Evolutionary conservation across 805 yeast species (phyloP), one percentile per base, ranked within the genome.

Genomic region (Candida nonsorbophila): DNA sequence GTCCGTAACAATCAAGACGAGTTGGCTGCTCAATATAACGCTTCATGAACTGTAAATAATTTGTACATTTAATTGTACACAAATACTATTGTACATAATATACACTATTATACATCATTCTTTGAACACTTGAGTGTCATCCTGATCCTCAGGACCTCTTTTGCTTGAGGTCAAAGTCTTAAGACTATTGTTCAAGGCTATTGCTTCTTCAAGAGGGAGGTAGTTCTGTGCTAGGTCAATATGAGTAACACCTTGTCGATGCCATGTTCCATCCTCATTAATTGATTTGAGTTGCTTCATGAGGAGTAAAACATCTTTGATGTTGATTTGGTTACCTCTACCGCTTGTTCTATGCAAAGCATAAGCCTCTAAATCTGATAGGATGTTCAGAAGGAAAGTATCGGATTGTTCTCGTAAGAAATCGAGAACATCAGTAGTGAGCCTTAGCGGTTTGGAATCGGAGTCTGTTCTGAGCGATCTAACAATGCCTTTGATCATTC

Each of bases 131-230:
- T n/a, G n/a, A n/a, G n/a, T n/a, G n/a, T n/a, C n/a, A n/a, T n/a
- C n/a, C n/a, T n/a, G n/a, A n/a, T n/a, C 22, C 27, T 15, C 20
- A 24, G n/a, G n/a, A 6, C 16, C 16, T 13, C 11, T 21, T 21
- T 18, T 18, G 20, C 20, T 18, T 18, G 7, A 18, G 6, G 30
- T 11, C 11, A 23, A 19, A 14, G 10, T 19, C 16, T 41, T 37
- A n/a, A 59, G 40, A 24, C 47, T 52, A 27, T 53, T 54, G 31
- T 61, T 58, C 18, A 63, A 41, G 0, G 54, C 43, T 23, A 59
- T 42, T 20, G 63, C 41, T 20, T 39, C 29, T 30, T 63, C 70
- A 12, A 62, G 45, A 0, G 70, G 70, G 18, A 63, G 41, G 17
- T 53, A 48, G 7, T 41, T 42, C 14, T 50, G 54, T 1, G 69